Evolutionary conservation across 306 rosid species (phyloP).

Genomic region (Purshia tridentata): DNA sequence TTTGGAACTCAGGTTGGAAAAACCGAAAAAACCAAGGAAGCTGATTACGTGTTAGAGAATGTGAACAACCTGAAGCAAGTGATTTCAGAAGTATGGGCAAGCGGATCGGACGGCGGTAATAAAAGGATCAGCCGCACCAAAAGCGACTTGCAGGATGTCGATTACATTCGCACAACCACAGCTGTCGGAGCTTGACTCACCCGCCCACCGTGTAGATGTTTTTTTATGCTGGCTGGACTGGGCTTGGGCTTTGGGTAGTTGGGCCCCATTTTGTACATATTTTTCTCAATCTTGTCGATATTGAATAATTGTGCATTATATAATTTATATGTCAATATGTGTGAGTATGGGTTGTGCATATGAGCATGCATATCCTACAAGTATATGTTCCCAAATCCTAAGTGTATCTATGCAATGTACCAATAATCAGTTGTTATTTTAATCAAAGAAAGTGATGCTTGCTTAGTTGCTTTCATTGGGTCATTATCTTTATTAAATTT

Average conservation of each 20-base stretch:
- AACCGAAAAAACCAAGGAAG: constrained; percentile 45
- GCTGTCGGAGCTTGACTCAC: constrained; percentile 55
- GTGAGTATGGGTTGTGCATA: constrained; percentile 21
- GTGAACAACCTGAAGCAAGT: constrained; percentile 43
- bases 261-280: constrained; percentile 12
- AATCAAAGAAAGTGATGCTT: neutral
- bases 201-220: neutral
- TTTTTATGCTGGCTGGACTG: constrained; percentile 1
- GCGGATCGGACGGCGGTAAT: constrained; percentile 29
- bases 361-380: neutral
- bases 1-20: constrained; percentile 59
- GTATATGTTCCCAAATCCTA: neutral
- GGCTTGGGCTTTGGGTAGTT: neutral
- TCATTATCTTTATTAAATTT: neutral
- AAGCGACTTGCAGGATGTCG: constrained; percentile 47
- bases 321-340: neutral
- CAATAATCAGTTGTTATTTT: constrained; percentile 1
- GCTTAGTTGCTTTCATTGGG: neutral
- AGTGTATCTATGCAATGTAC: constrained; percentile 5
- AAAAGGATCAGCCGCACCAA: constrained; percentile 37
- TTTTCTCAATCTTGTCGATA: neutral
- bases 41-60: constrained; percentile 57
- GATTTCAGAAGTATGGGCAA: constrained; percentile 62
- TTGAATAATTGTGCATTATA: neutral
- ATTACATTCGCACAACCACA: constrained; percentile 39